These are phyloP conservation scores for Pelargonium nanum DNA, from an alignment of 345 rosid genomes.

Conservation along the genomic window DNA sequence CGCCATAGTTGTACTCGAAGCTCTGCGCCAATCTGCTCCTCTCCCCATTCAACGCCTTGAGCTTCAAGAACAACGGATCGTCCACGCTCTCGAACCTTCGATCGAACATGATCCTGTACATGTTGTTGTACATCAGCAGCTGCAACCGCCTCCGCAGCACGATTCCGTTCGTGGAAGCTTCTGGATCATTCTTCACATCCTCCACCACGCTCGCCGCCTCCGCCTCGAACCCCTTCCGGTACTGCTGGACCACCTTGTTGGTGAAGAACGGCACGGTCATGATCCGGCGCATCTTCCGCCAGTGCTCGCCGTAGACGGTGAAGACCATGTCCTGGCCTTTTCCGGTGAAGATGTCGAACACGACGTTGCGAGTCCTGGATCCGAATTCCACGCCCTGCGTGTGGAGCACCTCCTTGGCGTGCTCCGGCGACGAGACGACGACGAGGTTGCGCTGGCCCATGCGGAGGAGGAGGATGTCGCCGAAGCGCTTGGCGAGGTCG, in stretches of 20 bases:
- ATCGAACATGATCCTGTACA: slow-evolving; percentile 96
- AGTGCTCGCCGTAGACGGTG: slow-evolving; percentile 96
- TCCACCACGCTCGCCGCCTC: slow-evolving; percentile 69
- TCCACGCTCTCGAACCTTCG: slow-evolving; percentile 78
- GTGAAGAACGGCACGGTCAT: slow-evolving; percentile 99
- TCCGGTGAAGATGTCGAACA: slow-evolving; percentile 92
- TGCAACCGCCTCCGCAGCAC: slow-evolving; percentile 72
- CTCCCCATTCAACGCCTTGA: slow-evolving; percentile 92
- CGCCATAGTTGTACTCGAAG: slow-evolving; percentile 91
- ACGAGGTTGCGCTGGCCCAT: slow-evolving; percentile 92
- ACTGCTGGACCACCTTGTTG: slow-evolving; percentile 74
- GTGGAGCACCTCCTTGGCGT: slow-evolving; percentile 81
- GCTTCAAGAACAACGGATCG: slow-evolving; percentile 62
- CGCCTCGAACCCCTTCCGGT: slow-evolving; percentile 59
- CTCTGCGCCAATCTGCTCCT: slow-evolving; percentile 90
- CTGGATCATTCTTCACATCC: slow-evolving; percentile 65
- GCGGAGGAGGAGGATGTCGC: slow-evolving; percentile 58
- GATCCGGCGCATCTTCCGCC: slow-evolving; percentile 97
- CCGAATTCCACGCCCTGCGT: slow-evolving; percentile 96
- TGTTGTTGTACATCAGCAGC: slow-evolving; percentile 93
- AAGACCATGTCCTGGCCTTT: slow-evolving; percentile 99
- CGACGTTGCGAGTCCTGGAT: slow-evolving; percentile 85
- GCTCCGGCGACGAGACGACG: slow-evolving; percentile 81
- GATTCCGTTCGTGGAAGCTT: slow-evolving; percentile 57
- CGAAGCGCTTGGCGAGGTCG: slow-evolving; percentile 61